These are phyloP conservation scores for Pseudevernia furfuracea DNA, from an alignment of 495 filamentous ascomycete species.

Conservation along the genomic window DNA sequence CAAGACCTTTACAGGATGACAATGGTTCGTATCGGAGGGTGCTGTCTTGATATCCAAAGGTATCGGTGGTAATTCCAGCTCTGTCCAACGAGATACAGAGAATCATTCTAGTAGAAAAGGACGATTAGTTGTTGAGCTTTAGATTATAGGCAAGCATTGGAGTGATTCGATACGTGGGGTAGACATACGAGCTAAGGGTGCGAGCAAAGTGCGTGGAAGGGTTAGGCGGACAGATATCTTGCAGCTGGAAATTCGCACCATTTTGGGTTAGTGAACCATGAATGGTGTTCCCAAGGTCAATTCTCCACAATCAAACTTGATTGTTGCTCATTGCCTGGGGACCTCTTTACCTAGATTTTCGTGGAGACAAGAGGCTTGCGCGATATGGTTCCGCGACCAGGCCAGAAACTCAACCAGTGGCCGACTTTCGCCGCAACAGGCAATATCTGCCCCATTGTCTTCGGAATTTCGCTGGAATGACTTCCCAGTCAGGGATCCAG, in stretches of 20 bases:
- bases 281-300: neutral
- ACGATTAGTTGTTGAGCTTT: neutral
- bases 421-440: constrained; percentile 49
- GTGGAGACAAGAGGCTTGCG: neutral
- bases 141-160: neutral
- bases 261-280: constrained; percentile 17
- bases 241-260: constrained; percentile 20
- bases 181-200: neutral
- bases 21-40: neutral
- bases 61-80: neutral
- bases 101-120: neutral
- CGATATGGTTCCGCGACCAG: neutral
- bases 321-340: neutral
- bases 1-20: neutral
- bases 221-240: constrained; percentile 8
- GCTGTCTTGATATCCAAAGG: neutral
- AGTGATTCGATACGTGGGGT: neutral
- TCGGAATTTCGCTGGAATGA: constrained; percentile 60
- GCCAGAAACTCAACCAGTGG: neutral
- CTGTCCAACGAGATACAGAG: neutral
- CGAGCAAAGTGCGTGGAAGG: neutral
- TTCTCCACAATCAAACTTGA: neutral
- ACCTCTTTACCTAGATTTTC: constrained; percentile 7
- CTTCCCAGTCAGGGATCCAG: constrained; percentile 69
- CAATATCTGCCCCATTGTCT: constrained; percentile 81